Evolutionary conservation across 2,329 filamentous ascomycete genomes (phyloP).

Genomic region (Magnaporthiopsis poae): DNA sequence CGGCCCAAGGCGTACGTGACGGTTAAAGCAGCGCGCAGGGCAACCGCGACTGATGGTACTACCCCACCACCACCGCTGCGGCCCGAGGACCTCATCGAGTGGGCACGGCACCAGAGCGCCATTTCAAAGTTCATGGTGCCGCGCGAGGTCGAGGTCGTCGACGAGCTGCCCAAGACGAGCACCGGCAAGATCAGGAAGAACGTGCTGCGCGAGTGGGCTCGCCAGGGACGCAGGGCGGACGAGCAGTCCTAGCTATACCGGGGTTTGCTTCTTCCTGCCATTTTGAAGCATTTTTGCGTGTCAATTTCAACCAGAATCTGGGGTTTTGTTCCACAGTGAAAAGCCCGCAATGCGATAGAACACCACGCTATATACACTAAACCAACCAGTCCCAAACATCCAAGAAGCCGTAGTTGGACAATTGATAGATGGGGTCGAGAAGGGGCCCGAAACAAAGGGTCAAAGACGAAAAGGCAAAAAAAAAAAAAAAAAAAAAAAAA

Average conservation of each 20-base stretch:
- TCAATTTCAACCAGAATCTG: not conserved
- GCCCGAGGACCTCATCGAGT: conserved; percentile 65
- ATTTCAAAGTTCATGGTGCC: conserved; percentile 89
- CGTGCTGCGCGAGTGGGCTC: conserved; percentile 73
- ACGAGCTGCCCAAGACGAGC: conserved; percentile 87
- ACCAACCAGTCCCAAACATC: not conserved
- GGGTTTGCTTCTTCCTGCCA: not conserved
- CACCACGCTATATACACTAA: not conserved
- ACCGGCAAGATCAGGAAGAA: conserved; percentile 98
- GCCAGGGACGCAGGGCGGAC: not conserved
- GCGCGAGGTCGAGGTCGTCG: conserved; percentile 64
- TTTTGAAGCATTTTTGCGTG: not conserved
- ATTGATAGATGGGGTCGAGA: not conserved
- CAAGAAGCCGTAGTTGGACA: not conserved
- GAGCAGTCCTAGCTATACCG: not conserved
- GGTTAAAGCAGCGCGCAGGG: conserved; percentile 55
- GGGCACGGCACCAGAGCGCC: conserved; percentile 69
- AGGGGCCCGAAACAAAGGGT: not conserved
- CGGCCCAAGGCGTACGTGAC: conserved; percentile 91
- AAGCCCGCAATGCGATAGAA: not conserved
- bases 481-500: not conserved
- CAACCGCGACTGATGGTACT: conserved; percentile 8
- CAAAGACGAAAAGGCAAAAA: not conserved
- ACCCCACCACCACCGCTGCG: conserved; percentile 26
- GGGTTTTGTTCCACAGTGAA: not conserved